Evolutionary conservation across 805 yeast genomes (phyloP), one percentile per base, ranked within the genome.

Genomic region (Naumovozyma castellii): DNA sequence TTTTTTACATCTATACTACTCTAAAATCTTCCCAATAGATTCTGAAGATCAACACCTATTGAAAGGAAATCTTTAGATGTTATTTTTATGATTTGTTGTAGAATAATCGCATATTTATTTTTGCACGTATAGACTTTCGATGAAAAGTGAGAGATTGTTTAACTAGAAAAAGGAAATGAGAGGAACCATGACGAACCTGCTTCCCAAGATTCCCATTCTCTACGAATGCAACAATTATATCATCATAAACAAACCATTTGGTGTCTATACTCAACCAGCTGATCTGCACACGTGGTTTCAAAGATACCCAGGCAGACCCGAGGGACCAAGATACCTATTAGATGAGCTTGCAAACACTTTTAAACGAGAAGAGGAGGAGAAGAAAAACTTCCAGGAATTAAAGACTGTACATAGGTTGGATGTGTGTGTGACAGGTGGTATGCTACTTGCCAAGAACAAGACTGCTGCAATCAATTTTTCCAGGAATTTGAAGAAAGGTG

Each of bases 381-480:
- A 22, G 6, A 22, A 22, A 22, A 22, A 22, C 10, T 36, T 27
- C 14, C n/a, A 10, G 10, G 43, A 35, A 18, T 49, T 58, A 39
- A 51, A 57, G 35, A 51, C 55, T 4, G 64, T 68, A 1, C 71
- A 67, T 32, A 50, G 73, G 37, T 44, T 68, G 16, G 72, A 68
- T 41, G 53, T 50, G 19, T 44, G 51, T 37, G 72, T 65, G 5
- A 61, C 69, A 15, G 73, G 73, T 17, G 71, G 70, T 1, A 40
- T 67, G 34, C 48, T 68, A 2, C 36, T 67, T 3, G 66, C 71
- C 2, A 57, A 52, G 38, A 60, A 54, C 35, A 52, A 56, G 37
- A 49, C 46, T 6, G 49, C 62, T 0, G 67, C 71, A 1, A 50
- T 44, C 15, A 47, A 46, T 37, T 65, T 68, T 40, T 49, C 60